Percentiles rank a stretch among this genome's conserved stretches.
Conservation (phyloP, 1,139 yeast species). For the Saccharomyces hybrid region DNA sequence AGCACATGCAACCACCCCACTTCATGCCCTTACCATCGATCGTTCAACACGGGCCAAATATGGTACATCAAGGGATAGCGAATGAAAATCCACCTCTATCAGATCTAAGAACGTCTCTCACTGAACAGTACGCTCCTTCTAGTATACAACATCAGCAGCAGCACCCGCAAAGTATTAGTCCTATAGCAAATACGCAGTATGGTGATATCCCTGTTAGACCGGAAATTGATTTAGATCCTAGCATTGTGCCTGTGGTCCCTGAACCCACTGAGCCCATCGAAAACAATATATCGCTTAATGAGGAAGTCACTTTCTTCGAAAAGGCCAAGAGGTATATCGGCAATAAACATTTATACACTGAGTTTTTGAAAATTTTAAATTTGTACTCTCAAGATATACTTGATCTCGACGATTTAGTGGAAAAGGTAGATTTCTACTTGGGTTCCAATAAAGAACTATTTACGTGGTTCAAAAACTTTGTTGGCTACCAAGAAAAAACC, state of each 20-base stretch:
- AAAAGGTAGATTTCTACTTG: slow-evolving; percentile 75
- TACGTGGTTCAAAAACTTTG: slow-evolving; percentile 88
- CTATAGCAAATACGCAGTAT: not conserved
- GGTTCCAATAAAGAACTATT: slow-evolving; percentile 75
- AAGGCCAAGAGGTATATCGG: slow-evolving; percentile 86
- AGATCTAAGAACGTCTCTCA: not conserved
- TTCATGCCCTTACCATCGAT: slow-evolving; percentile 4
- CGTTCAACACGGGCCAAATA: slow-evolving; percentile 3
- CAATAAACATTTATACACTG: slow-evolving; percentile 83
- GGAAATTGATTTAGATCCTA: slow-evolving; percentile 46
- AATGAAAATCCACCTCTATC: slow-evolving; percentile 2
- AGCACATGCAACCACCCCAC: slow-evolving; percentile 8
- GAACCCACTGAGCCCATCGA: slow-evolving; percentile 74
- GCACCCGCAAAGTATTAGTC: not conserved
- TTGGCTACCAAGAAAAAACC: slow-evolving; percentile 75
- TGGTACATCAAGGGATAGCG: not conserved
- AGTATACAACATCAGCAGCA: not conserved
- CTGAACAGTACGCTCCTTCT: not conserved
- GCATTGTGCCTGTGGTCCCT: slow-evolving; percentile 77
- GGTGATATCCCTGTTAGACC: slow-evolving; percentile 47
- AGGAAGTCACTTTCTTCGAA: slow-evolving; percentile 86
- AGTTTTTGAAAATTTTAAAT: slow-evolving; percentile 79
- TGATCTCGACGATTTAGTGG: slow-evolving; percentile 74
- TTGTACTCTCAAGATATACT: slow-evolving; percentile 85
- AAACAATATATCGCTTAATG: slow-evolving; percentile 56